These are phyloP conservation scores for Wallacemonas sp. DNA, from an alignment of 208 protist species.

Conservation along the genomic window DNA sequence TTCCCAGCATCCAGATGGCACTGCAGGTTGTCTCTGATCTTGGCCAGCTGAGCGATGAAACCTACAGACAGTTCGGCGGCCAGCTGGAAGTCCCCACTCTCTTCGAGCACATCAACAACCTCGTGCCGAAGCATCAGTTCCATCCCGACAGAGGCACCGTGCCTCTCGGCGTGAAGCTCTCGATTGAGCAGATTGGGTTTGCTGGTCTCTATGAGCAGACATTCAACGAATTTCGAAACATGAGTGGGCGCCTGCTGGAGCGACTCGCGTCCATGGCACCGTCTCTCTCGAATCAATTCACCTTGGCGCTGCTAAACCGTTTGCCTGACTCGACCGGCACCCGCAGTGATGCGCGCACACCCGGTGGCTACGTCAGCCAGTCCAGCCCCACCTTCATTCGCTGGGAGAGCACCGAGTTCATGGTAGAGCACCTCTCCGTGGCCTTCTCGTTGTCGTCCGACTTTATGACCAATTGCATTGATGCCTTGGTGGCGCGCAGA, in stretches of 20 bases:
- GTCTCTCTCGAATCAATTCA: slow-evolving; percentile 51
- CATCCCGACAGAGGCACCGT: slow-evolving; percentile 49
- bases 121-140: slow-evolving; percentile 67
- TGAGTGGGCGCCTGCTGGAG: slow-evolving; percentile 39
- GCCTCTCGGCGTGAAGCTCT: slow-evolving; percentile 39
- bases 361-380: slow-evolving; percentile 69
- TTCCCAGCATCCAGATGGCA: slow-evolving; percentile 80
- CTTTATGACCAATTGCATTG: slow-evolving; percentile 45
- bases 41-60: slow-evolving; percentile 33
- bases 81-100: slow-evolving; percentile 32
- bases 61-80: slow-evolving; percentile 20
- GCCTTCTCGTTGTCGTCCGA: slow-evolving; percentile 55
- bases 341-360: slow-evolving; percentile 52
- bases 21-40: slow-evolving; percentile 38
- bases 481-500: slow-evolving; percentile 33
- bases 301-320: slow-evolving; percentile 32
- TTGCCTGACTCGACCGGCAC: slow-evolving; percentile 58
- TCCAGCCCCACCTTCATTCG: slow-evolving; percentile 55
- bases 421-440: slow-evolving; percentile 61
- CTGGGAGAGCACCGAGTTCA: slow-evolving; percentile 78
- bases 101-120: slow-evolving; percentile 30
- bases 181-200: slow-evolving; percentile 65
- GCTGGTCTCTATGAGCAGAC: slow-evolving; percentile 47
- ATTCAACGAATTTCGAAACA: slow-evolving; percentile 64
- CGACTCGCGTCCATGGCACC: slow-evolving; percentile 43